Conservation (phyloP, 208 protist species). For the Acanthamoeba lugdunensis region DNA sequence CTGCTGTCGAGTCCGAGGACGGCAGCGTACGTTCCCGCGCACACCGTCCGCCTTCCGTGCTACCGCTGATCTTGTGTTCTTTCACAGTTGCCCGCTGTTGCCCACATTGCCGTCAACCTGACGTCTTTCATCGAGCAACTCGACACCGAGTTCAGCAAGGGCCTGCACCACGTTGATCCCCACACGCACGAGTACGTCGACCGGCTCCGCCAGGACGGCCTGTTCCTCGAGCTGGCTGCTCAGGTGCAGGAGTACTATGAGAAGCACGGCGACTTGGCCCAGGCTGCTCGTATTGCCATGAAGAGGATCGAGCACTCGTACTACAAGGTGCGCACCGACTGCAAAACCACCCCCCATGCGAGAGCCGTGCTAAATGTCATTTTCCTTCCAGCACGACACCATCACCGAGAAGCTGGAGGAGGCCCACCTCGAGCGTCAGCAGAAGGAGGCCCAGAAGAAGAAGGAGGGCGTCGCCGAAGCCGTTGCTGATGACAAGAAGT, state of each 20-base stretch:
- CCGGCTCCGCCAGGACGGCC: slow-evolving; percentile 85
- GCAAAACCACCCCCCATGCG: not conserved
- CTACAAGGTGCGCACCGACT: slow-evolving; percentile 77
- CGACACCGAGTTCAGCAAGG: slow-evolving; percentile 87
- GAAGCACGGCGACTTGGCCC: not conserved
- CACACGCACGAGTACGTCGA: slow-evolving; percentile 87
- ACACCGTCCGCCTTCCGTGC: not conserved
- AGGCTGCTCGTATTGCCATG: slow-evolving; percentile 79
- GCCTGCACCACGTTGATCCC: slow-evolving; percentile 87
- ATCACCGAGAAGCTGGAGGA: slow-evolving; percentile 53
- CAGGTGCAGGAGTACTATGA: slow-evolving; percentile 81
- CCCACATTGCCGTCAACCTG: slow-evolving; percentile 80
- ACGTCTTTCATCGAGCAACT: slow-evolving; percentile 86
- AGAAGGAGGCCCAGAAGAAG: slow-evolving; percentile 18
- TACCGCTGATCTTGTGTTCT: not conserved
- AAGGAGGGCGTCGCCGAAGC: not conserved
- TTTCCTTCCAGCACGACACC: slow-evolving; percentile 41
- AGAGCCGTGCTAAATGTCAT: not conserved
- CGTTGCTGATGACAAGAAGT: slow-evolving; percentile 6
- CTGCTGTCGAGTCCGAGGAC: slow-evolving; percentile 9
- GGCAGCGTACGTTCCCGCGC: not conserved
- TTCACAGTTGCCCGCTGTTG: not conserved
- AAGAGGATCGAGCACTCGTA: slow-evolving; percentile 88
- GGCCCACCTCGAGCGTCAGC: slow-evolving; percentile 48
- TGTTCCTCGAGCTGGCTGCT: slow-evolving; percentile 78